Base-by-base conservation (phyloP, 306 rosid species). In the Gastrolobium villosum region DNA sequence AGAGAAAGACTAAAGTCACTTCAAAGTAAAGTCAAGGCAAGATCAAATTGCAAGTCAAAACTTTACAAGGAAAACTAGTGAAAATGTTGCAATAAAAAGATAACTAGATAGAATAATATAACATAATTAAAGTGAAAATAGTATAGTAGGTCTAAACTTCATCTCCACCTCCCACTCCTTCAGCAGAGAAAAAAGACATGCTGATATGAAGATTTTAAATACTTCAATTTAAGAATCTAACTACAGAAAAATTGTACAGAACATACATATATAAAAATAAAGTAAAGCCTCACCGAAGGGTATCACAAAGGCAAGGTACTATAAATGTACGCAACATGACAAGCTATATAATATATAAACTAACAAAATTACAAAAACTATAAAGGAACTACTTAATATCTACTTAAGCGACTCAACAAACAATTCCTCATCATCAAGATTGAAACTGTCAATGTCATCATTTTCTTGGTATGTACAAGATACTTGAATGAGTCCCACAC, bases 1-100 rank as follows among this genome's bases (percentile, higher is more conserved):
- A 54, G 72, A 65, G 69, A 68, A 75, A 52, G 53, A 54, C 26
- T 39, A 70, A 72, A 28, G n/a, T 61, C 82, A 52, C 69, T 71
- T 62, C 49, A 63, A 45, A 46, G 31, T 44, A 61, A 45, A 28
- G 49, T 74, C 41, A 52, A 75, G n/a, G 35, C 40, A 65, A 49
- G 68, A 75, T 76, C 62, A 10, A 60, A 75, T 43, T 11, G 54
- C 36, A 57, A 55, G 52, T 46, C 48, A 71, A 62, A 72, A 66
- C 50, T 61, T 64, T 40, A 39, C 45, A 56, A 56, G 26, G 61
- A 52, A 36, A 70, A 53, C 56, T 32, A 31, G 34, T 2, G 10
- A 59, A 52, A 62, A 53, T 3, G 53, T 74, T 52, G 28, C 28
- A 40, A 26, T 13, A 79, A 41, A 32, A 72, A 10, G 43, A 72